Evolutionary conservation across 1,284 basidiomycete species (phyloP), one percentile per base, ranked within the genome.

Genomic region (Fomitopsis schrenkii): DNA sequence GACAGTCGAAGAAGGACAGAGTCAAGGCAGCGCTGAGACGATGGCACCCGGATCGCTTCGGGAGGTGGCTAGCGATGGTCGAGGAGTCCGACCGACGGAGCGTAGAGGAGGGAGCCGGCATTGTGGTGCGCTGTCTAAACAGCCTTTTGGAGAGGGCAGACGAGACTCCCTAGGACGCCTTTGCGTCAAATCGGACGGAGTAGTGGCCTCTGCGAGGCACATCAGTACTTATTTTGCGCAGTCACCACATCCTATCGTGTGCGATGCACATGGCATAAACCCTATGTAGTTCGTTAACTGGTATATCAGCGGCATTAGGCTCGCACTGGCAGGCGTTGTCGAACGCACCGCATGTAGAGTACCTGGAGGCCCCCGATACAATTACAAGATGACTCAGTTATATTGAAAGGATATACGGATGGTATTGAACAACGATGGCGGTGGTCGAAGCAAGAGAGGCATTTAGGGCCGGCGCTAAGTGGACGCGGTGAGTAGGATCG

Each of bases 1-100:
- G 75, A 26, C 78, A 81, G 63, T 77, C 82, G 45, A 79, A 78
- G 64, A 88, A 84, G 71, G 87, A 91, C 55, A 79, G 88, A 58
- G 80, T 91, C 62, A 81, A 83, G 54, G 77, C 73, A 40, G 88
- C 86, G 2, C 79, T 89, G 70, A 79, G 88, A 38, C 77, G 87
- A 58, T 92, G 90, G 89, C 90, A 92, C 70, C 90, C 90, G 2
- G 90, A 92, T 72, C 77, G 88, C 52, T 91, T 92, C 74, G 75
- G 79, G 61, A 75, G 86, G 45, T 64, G 87, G 48, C 70, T 87
- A 57, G 70, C 66, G n/a, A 78, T 81, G 66, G 82, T 90, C 1
- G 67, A 67, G 7, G 83, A 83, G 46, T 72, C 73, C 45, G 91
- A 94, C 55, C 83, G 72, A 67, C 77, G 66, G 22, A 70, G 65